Evolutionary conservation across 768 basidiomycete species (phyloP).

Genomic region (Podaxis rugospora): DNA sequence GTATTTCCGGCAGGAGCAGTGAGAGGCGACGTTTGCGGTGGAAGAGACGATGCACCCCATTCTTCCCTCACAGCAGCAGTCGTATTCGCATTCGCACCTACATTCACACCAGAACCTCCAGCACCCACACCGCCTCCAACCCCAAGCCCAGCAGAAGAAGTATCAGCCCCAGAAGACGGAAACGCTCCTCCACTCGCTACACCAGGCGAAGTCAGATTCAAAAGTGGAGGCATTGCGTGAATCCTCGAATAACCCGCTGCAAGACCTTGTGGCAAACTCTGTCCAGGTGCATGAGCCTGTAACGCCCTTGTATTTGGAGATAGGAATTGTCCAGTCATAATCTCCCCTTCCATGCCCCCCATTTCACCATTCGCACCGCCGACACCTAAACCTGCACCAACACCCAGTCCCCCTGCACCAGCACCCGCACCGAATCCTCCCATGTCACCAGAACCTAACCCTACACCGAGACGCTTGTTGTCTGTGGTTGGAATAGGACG

Average conservation of each 20-base stretch:
- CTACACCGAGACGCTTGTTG: not conserved
- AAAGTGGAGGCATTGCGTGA: conserved; percentile 59
- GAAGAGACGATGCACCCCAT: conserved; percentile 17
- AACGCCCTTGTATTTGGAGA: conserved; percentile 77
- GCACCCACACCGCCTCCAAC: not conserved
- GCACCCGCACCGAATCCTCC: conserved; percentile 48
- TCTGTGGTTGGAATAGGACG: conserved; percentile 24
- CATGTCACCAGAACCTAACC: conserved; percentile 10
- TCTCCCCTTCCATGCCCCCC: conserved; percentile 13
- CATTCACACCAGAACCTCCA: not conserved
- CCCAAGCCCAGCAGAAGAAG: not conserved
- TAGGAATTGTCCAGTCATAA: conserved; percentile 29
- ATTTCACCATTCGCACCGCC: not conserved
- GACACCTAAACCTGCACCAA: not conserved
- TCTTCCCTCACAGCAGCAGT: conserved; percentile 19
- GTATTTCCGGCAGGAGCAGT: conserved; percentile 4
- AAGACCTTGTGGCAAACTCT: conserved; percentile 87
- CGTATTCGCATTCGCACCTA: conserved; percentile 22
- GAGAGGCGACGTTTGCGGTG: conserved; percentile 3
- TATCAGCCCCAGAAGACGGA: conserved; percentile 8
- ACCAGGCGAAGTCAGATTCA: conserved; percentile 30
- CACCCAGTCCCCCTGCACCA: conserved; percentile 36
- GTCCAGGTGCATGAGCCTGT: conserved; percentile 85
- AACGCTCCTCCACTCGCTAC: conserved; percentile 13
- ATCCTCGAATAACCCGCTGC: conserved; percentile 89